Evolutionary conservation across 306 rosid genomes (phyloP).

Genomic region (Sindora glabra): DNA sequence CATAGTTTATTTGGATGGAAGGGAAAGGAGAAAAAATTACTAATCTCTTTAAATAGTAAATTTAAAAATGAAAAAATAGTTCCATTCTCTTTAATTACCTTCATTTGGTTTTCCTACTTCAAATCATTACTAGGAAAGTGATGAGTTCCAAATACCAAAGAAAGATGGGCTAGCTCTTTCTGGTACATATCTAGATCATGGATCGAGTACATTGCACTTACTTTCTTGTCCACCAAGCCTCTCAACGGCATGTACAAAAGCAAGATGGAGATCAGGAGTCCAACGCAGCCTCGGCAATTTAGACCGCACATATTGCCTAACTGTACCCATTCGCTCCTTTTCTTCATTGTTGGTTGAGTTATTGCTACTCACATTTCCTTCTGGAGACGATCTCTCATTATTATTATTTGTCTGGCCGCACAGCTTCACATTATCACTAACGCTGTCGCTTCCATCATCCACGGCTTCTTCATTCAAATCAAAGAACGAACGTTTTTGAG

Average conservation of each 20-base stretch:
- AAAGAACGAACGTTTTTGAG: slow-evolving; percentile 34
- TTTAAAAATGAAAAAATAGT: too few species aligned
- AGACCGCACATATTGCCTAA: slow-evolving; percentile 70
- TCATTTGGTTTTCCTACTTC: too few species aligned
- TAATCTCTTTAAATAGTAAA: too few species aligned
- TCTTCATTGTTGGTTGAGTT: slow-evolving; percentile 29
- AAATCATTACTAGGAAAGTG: too few species aligned
- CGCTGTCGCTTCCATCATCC: slow-evolving; percentile 9
- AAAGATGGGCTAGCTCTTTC: too few species aligned
- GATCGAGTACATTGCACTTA: slow-evolving; percentile 18
- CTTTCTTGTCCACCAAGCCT: slow-evolving; percentile 87
- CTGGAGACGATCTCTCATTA: slow-evolving; percentile 13
- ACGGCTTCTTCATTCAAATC: slow-evolving; percentile 52
- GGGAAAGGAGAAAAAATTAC: too few species aligned
- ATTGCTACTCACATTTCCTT: slow-evolving; percentile 22
- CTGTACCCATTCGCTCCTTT: slow-evolving; percentile 29
- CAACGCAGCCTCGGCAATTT: slow-evolving; percentile 92
- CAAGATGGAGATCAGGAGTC: slow-evolving; percentile 85
- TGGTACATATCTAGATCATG: too few species aligned
- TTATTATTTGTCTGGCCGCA: not conserved
- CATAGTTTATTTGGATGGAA: too few species aligned
- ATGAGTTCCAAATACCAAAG: too few species aligned
- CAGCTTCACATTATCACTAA: not conserved
- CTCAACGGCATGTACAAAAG: slow-evolving; percentile 80
- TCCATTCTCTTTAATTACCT: too few species aligned